Percentiles rank a stretch among this genome's conserved stretches.
phyloP scores from a whole-genome alignment of 352 stramenopile genomes.

The Phytophthora tubulina region DNA sequence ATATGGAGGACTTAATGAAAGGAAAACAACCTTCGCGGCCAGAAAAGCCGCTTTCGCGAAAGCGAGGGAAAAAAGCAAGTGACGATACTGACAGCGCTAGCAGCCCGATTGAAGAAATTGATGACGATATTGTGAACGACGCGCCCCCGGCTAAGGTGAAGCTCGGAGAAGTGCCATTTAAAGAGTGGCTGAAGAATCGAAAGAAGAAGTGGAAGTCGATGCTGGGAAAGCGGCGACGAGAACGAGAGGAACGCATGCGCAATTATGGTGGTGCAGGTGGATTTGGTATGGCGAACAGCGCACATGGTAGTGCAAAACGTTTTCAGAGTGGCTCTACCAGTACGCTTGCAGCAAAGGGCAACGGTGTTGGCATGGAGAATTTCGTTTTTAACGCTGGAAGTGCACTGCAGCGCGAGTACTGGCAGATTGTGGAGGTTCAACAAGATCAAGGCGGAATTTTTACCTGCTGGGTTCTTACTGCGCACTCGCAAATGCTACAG shows the following conservation, averaged over 20 bases:
- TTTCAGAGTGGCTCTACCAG: slow-evolving; percentile 44
- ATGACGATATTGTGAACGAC: slow-evolving; percentile 32
- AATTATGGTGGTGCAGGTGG: slow-evolving; percentile 34
- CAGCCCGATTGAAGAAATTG: slow-evolving; percentile 40
- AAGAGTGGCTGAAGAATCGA: slow-evolving; percentile 69
- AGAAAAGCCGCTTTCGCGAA: slow-evolving; percentile 21
- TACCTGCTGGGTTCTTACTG: slow-evolving; percentile 96
- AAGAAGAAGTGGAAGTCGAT: slow-evolving; percentile 81
- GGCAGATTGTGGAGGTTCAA: slow-evolving; percentile 87
- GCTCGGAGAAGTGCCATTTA: slow-evolving; percentile 68
- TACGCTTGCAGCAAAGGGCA: slow-evolving; percentile 30
- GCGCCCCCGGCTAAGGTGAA: slow-evolving; percentile 45
- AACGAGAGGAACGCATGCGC: slow-evolving; percentile 62
- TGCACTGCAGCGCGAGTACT: slow-evolving; percentile 69
- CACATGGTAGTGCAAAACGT: slow-evolving; percentile 45
- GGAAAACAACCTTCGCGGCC: slow-evolving; percentile 27
- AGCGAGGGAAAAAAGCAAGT: slow-evolving; percentile 27
- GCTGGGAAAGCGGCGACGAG: slow-evolving; percentile 64
- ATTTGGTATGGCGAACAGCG: slow-evolving; percentile 44
- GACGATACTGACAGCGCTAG: slow-evolving; percentile 20
- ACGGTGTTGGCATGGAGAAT: slow-evolving; percentile 81
- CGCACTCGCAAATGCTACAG: slow-evolving; percentile 74
- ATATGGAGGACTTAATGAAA: slow-evolving; percentile 73
- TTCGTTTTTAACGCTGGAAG: slow-evolving; percentile 75
- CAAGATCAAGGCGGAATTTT: slow-evolving; percentile 89